phyloP scores from a whole-genome alignment of 768 basidiomycete species.

The Phylloporus scabripes region DNA sequence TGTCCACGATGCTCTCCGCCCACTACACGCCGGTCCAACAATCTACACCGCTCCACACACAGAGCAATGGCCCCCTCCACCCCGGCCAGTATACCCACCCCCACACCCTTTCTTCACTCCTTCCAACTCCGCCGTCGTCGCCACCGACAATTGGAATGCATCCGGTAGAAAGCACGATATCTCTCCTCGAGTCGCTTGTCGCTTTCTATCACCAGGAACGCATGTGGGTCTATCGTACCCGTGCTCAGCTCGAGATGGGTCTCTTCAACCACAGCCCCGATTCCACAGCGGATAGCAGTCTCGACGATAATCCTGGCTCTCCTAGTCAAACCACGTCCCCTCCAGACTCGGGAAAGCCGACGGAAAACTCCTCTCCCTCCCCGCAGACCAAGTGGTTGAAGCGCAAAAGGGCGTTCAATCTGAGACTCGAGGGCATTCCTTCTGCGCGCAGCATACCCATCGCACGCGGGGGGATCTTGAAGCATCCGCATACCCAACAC shows the following conservation, averaged over 20 bases:
- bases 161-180: constrained; percentile 44
- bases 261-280: constrained; percentile 20
- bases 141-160: constrained; percentile 27
- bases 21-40: constrained; percentile 22
- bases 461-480: constrained; percentile 23
- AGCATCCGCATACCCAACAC: constrained; percentile 23
- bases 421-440: constrained; percentile 44
- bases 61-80: constrained; percentile 20
- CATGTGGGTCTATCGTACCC: constrained; percentile 65
- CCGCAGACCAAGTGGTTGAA: constrained; percentile 42
- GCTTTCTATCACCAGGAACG: constrained; percentile 67
- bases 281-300: constrained; percentile 1
- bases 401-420: constrained; percentile 55
- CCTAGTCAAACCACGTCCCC: constrained; percentile 15
- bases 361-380: constrained; percentile 27
- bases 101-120: constrained; percentile 28
- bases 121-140: constrained; percentile 32
- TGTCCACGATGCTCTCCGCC: constrained; percentile 67
- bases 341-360: constrained; percentile 24
- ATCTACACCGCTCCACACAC: constrained; percentile 25
- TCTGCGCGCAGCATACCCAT: constrained; percentile 19
- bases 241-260: constrained; percentile 52
- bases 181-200: constrained; percentile 59
- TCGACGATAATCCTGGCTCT: constrained; percentile 20
- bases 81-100: constrained; percentile 17